Evolutionary conservation across 805 yeast genomes (phyloP).

Genomic region (Lipomyces starkeyi): DNA sequence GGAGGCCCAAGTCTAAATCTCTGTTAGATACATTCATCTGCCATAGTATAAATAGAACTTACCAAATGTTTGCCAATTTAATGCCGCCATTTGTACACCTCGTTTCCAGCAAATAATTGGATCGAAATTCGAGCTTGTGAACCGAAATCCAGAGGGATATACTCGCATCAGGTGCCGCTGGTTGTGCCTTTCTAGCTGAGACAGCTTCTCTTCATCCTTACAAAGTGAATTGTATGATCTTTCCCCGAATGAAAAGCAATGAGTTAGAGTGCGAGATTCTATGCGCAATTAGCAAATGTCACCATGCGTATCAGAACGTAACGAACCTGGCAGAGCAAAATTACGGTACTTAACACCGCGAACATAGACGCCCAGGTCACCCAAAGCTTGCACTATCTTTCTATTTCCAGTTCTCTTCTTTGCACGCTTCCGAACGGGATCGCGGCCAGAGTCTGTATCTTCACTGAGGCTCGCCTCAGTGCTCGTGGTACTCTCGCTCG

Average conservation of each 20-base stretch:
- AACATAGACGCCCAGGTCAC: constrained; percentile 70
- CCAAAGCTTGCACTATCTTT: constrained; percentile 51
- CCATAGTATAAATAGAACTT: neutral
- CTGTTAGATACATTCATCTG: constrained; percentile 1
- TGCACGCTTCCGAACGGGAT: constrained; percentile 45
- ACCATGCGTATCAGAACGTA: no score
- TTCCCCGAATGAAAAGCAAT: constrained; percentile 87
- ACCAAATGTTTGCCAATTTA: constrained; percentile 92
- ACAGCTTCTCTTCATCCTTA: constrained; percentile 61
- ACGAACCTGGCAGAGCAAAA: constrained; percentile 67
- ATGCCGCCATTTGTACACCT: constrained; percentile 94
- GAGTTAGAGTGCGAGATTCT: constrained; percentile 79
- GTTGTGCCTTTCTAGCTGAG: constrained; percentile 77
- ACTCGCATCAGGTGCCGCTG: constrained; percentile 75
- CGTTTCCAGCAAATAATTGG: constrained; percentile 81
- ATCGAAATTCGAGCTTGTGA: constrained; percentile 78
- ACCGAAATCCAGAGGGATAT: constrained; percentile 81
- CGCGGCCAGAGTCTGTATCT: constrained; percentile 46
- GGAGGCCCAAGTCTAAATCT: constrained; percentile 9
- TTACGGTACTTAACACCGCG: constrained; percentile 80
- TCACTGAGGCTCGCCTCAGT: constrained; percentile 43
- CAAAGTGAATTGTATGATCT: constrained; percentile 66
- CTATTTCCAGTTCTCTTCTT: constrained; percentile 33
- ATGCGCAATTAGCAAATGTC: neutral
- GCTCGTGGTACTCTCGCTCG: constrained; percentile 42